phyloP scores from a whole-genome alignment of 805 yeast species.

The Jamesozyma gamospora region DNA sequence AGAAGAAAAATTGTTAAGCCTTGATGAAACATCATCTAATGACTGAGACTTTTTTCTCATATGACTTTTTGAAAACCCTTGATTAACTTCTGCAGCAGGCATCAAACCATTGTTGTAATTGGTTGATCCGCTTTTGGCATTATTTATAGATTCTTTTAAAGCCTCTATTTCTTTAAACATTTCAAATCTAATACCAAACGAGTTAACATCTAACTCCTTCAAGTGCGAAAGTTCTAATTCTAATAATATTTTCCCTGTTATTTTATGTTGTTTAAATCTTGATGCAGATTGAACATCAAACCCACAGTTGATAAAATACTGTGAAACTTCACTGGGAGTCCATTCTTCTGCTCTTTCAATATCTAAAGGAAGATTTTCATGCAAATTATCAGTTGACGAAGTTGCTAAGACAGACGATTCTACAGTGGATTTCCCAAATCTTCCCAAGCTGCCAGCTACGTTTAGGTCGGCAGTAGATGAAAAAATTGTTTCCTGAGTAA shows the following conservation, averaged over 20 bases:
- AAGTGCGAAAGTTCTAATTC: constrained; percentile 78
- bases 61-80: constrained; percentile 10
- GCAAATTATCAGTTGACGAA: constrained; percentile 3
- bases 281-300: constrained; percentile 68
- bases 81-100: constrained; percentile 34
- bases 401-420: not conserved
- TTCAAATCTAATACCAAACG: constrained; percentile 94
- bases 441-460: constrained; percentile 2
- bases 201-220: constrained; percentile 82
- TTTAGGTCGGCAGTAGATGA: constrained; percentile 15
- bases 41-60: constrained; percentile 15
- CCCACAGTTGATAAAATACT: constrained; percentile 62
- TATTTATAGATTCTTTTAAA: constrained; percentile 26
- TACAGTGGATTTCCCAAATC: not conserved
- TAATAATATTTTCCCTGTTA: constrained; percentile 75
- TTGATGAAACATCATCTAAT: constrained; percentile 13
- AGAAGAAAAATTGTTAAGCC: not conserved
- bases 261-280: constrained; percentile 77
- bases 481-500: constrained; percentile 12
- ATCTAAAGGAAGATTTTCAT: not conserved
- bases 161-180: constrained; percentile 81
- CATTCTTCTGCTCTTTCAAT: constrained; percentile 43
- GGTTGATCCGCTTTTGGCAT: not conserved
- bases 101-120: constrained; percentile 18
- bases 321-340: constrained; percentile 80